Conservation (phyloP, 2,329 filamentous ascomycete genomes). For the Penicillium digitatum region DNA sequence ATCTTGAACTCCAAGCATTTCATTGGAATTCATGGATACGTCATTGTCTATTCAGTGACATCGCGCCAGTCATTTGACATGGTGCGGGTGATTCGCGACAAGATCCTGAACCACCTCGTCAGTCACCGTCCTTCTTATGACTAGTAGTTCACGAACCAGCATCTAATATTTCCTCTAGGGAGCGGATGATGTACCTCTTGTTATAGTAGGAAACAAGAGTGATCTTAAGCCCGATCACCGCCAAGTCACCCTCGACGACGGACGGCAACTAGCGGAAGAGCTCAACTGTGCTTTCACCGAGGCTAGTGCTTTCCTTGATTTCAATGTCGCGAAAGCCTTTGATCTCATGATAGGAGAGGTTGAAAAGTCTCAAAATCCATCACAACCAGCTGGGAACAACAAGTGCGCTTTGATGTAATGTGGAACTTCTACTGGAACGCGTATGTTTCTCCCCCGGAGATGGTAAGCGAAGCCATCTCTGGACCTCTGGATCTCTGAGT, state of each 20-base stretch:
- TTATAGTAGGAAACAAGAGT: slow-evolving; percentile 95
- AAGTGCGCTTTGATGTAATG: slow-evolving; percentile 84
- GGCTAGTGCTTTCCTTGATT: slow-evolving; percentile 87
- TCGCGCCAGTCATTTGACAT: slow-evolving; percentile 95
- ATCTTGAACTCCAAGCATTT: slow-evolving; percentile 98
- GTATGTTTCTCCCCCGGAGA: slow-evolving; percentile 1
- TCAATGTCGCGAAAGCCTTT: slow-evolving; percentile 89
- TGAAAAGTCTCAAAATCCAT: slow-evolving; percentile 88
- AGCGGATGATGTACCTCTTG: slow-evolving; percentile 85
- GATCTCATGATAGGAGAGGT: slow-evolving; percentile 92
- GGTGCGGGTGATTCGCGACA: slow-evolving; percentile 92
- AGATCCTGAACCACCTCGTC: slow-evolving; percentile 94
- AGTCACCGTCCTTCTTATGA: slow-evolving; percentile 26
- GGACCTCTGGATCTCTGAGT: background rate
- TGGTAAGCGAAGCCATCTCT: slow-evolving; percentile 5
- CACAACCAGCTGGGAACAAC: slow-evolving; percentile 71
- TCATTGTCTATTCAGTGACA: slow-evolving; percentile 97
- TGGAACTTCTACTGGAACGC: background rate
- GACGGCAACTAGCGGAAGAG: slow-evolving; percentile 76
- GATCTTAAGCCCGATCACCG: slow-evolving; percentile 90
- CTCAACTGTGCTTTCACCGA: slow-evolving; percentile 93
- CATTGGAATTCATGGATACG: slow-evolving; percentile 97
- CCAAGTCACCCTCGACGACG: slow-evolving; percentile 82
- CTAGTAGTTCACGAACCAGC: background rate
- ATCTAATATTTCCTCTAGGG: slow-evolving; percentile 54